Conservation (phyloP, 2,329 filamentous ascomycete species). For the Botrytis galanthina region DNA sequence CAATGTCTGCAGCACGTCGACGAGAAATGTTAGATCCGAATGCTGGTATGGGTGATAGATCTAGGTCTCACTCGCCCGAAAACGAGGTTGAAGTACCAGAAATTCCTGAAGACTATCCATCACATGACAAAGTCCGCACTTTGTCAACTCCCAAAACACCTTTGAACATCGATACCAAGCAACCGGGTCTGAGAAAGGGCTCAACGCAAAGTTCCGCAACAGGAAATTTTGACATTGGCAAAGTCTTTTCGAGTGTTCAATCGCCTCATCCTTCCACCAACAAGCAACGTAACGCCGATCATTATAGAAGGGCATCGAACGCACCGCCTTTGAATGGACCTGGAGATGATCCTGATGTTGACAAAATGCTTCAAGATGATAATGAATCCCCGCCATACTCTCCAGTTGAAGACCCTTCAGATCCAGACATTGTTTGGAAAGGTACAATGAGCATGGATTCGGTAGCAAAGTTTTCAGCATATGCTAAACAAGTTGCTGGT, state of each 20-base stretch:
- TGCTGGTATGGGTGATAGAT: constrained; percentile 37
- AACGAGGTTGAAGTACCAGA: constrained; percentile 37
- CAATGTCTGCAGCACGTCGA: constrained; percentile 37
- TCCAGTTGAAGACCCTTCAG: constrained; percentile 67
- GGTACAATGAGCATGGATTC: constrained; percentile 74
- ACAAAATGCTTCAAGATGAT: constrained; percentile 79
- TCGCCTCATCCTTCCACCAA: constrained; percentile 52
- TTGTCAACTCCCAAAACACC: constrained; percentile 33
- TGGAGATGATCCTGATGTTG: constrained; percentile 82
- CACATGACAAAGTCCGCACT: constrained; percentile 32
- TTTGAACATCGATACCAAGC: constrained; percentile 36
- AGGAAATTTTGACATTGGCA: constrained; percentile 73
- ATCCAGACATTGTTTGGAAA: constrained; percentile 75
- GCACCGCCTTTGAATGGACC: constrained; percentile 50
- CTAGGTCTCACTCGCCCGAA: constrained; percentile 41
- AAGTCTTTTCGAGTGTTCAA: constrained; percentile 79
- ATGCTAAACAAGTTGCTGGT: constrained; percentile 81
- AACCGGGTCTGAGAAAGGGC: constrained; percentile 30
- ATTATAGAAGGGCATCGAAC: constrained; percentile 40
- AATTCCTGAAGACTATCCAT: constrained; percentile 35
- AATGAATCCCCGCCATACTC: constrained; percentile 81
- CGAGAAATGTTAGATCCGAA: constrained; percentile 43
- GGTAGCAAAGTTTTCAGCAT: constrained; percentile 70
- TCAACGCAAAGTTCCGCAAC: constrained; percentile 27
- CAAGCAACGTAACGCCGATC: constrained; percentile 40